These are phyloP conservation scores for Metschnikowia lachancei DNA, from an alignment of 805 yeast species.

Conservation along the genomic window DNA sequence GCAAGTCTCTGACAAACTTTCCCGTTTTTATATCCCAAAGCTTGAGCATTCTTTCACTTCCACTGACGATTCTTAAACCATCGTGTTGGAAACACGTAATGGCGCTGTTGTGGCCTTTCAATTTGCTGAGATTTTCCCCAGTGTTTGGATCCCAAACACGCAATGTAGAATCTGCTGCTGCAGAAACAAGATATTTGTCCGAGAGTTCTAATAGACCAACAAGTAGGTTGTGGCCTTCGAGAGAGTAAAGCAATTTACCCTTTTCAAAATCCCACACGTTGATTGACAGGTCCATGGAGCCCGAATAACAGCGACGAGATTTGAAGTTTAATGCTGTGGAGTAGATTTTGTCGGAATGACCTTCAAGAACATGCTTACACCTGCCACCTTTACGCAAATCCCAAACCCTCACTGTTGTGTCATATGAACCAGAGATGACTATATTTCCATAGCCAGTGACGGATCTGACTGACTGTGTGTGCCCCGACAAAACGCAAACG, in stretches of 20 bases:
- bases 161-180: slow-evolving; percentile 92
- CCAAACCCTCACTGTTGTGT: slow-evolving; percentile 89
- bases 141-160: slow-evolving; percentile 90
- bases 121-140: slow-evolving; percentile 60
- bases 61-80: slow-evolving; percentile 79
- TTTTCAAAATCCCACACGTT: slow-evolving; percentile 85
- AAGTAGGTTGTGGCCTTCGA: slow-evolving; percentile 85
- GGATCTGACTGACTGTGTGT: slow-evolving; percentile 78
- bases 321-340: slow-evolving; percentile 79
- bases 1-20: slow-evolving; percentile 64
- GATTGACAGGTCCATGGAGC: slow-evolving; percentile 86
- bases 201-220: slow-evolving; percentile 85
- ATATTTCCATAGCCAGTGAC: slow-evolving; percentile 83
- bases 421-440: slow-evolving; percentile 88
- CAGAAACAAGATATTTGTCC: slow-evolving; percentile 76
- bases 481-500: slow-evolving; percentile 40
- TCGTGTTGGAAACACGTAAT: slow-evolving; percentile 93
- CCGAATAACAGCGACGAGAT: slow-evolving; percentile 80
- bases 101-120: slow-evolving; percentile 81
- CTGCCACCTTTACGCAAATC: slow-evolving; percentile 65
- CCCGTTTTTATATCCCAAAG: slow-evolving; percentile 86
- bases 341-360: slow-evolving; percentile 86
- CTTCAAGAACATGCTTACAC: slow-evolving; percentile 70
- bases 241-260: slow-evolving; percentile 64
- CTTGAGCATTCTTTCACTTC: slow-evolving; percentile 82